A percentile compares a stretch with the other conserved stretches of the same genome.
Conservation (phyloP, 1,139 yeast genomes). For the Taiozyma sp. region DNA sequence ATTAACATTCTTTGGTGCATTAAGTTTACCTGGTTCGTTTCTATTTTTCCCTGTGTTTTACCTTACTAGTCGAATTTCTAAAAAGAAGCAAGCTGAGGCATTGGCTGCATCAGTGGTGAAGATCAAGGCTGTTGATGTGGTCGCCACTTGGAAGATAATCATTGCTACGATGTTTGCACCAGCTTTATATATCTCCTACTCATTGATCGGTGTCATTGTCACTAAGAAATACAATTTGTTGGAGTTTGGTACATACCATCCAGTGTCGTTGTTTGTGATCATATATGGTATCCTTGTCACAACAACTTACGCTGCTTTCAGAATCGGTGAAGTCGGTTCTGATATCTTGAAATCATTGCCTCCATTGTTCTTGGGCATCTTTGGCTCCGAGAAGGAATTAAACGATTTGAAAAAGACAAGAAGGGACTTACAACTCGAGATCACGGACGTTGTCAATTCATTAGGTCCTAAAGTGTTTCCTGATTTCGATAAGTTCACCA, state of each 20-base stretch:
- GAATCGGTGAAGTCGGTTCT: slow-evolving; percentile 71
- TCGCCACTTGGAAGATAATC: slow-evolving; percentile 74
- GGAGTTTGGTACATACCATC: slow-evolving; percentile 20
- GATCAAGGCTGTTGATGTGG: slow-evolving; percentile 65
- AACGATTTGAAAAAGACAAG: slow-evolving; percentile 45
- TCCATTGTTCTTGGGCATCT: slow-evolving; percentile 52
- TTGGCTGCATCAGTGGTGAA: slow-evolving; percentile 63
- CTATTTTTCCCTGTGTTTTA: slow-evolving; percentile 65
- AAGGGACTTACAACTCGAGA: slow-evolving; percentile 42
- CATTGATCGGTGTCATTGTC: slow-evolving; percentile 47
- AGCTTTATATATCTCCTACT: slow-evolving; percentile 56
- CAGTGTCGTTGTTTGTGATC: slow-evolving; percentile 30
- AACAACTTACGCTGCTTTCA: slow-evolving; percentile 65
- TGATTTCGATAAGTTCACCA: slow-evolving; percentile 32
- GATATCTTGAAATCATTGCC: slow-evolving; percentile 64
- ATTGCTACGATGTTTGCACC: slow-evolving; percentile 69
- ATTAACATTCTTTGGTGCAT: slow-evolving; percentile 27
- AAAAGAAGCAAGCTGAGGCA: slow-evolving; percentile 53
- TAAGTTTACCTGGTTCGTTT: slow-evolving; percentile 63
- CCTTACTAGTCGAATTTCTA: slow-evolving; percentile 48
- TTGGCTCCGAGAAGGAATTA: slow-evolving; percentile 42
- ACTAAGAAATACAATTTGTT: slow-evolving; percentile 25
- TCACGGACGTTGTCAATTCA: slow-evolving; percentile 50
- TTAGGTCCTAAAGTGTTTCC: slow-evolving; percentile 64
- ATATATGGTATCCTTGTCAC: slow-evolving; percentile 45